Evolutionary conservation across 495 filamentous ascomycete genomes (phyloP).

Genomic region (Paragyromitra xinjiangensis): DNA sequence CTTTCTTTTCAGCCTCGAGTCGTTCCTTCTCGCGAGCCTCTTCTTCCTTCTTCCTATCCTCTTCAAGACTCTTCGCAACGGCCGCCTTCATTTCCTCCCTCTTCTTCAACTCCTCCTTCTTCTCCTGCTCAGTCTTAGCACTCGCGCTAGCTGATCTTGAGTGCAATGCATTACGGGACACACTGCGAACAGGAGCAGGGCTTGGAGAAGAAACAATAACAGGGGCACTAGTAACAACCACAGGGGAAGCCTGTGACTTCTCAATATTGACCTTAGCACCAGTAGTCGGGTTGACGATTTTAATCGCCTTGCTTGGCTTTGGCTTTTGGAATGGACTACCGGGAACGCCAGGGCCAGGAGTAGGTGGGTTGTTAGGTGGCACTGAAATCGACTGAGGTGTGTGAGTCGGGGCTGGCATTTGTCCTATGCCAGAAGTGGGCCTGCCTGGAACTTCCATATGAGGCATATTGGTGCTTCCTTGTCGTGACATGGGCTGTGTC

Average conservation of each 20-base stretch:
- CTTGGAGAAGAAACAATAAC: constrained; percentile 72
- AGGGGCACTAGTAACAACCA: constrained; percentile 65
- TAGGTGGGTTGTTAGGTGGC: constrained; percentile 25
- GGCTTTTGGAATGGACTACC: constrained; percentile 14
- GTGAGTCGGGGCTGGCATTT: constrained; percentile 46
- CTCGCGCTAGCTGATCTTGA: constrained; percentile 68
- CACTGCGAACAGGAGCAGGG: constrained; percentile 68
- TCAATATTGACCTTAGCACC: constrained; percentile 30
- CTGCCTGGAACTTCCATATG: constrained; percentile 52
- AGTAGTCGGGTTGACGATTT: constrained; percentile 51
- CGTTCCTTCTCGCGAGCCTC: constrained; percentile 62
- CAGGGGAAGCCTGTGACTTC: constrained; percentile 37
- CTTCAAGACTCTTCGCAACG: constrained; percentile 57
- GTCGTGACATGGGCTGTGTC: constrained; percentile 52
- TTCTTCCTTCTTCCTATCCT: constrained; percentile 60
- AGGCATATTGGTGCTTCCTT: constrained; percentile 51
- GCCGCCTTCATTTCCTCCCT: constrained; percentile 64
- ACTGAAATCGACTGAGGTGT: constrained; percentile 51
- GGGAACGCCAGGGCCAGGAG: constrained; percentile 22
- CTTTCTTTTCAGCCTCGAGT: constrained; percentile 59
- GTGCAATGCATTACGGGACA: constrained; percentile 64
- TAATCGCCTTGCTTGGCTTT: constrained; percentile 43
- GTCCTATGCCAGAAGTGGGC: constrained; percentile 55
- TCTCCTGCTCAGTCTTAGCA: constrained; percentile 74
- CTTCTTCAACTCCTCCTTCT: constrained; percentile 70